A percentile compares a stretch with the other conserved stretches of the same genome.
Conservation (phyloP, 495 filamentous ascomycete species). For the Aspergillus incahuasiensis region DNA sequence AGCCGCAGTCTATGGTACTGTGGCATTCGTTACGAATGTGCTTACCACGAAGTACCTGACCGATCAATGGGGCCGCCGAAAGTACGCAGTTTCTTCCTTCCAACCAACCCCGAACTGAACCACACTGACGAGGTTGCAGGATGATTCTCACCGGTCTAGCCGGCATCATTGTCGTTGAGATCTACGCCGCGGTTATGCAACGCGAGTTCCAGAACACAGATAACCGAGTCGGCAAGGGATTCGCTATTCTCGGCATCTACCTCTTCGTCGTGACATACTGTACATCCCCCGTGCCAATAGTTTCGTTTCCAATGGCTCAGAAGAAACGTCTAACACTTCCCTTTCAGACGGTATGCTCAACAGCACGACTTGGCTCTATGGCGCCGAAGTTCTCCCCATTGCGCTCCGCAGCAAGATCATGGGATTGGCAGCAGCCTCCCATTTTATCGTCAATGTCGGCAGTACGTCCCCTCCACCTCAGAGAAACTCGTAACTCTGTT, state of each 20-base stretch:
- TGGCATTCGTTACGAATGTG: conserved; percentile 49
- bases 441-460: conserved; percentile 58
- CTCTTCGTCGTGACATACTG: conserved; percentile 54
- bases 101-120: background rate
- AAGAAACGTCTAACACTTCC: background rate
- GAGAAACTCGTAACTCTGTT: too few relatives aligned
- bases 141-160: conserved; percentile 51
- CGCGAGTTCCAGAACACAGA: conserved; percentile 49
- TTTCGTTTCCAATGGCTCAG: background rate
- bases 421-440: conserved; percentile 52
- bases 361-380: conserved; percentile 58
- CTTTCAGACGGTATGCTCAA: conserved; percentile 52
- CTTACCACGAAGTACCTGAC: conserved; percentile 51
- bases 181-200: conserved; percentile 58
- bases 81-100: conserved; percentile 27
- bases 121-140: conserved; percentile 17
- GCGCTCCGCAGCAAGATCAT: conserved; percentile 55
- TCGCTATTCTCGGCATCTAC: conserved; percentile 57
- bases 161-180: conserved; percentile 50
- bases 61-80: conserved; percentile 58
- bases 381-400: conserved; percentile 55
- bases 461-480: conserved; percentile 17
- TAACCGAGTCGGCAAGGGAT: conserved; percentile 55
- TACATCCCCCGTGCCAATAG: conserved; percentile 23
- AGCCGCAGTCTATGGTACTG: conserved; percentile 52